Percentiles rank a stretch among this genome's conserved stretches.
phyloP scores from a whole-genome alignment of 2,329 filamentous ascomycete species.

The Dactylellina sp. region DNA sequence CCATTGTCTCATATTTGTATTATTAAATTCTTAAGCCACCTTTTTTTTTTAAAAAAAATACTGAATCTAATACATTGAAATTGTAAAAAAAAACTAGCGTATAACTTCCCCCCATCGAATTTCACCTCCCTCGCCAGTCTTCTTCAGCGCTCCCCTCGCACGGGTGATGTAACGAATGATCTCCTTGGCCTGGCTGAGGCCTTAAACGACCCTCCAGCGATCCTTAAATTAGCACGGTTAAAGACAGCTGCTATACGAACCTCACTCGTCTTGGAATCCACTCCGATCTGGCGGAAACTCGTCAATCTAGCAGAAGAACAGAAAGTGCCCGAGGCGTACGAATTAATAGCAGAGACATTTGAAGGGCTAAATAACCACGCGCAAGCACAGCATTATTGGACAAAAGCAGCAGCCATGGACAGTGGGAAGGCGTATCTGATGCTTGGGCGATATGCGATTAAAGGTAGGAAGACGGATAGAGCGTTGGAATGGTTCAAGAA shows the following conservation, averaged over 20 bases:
- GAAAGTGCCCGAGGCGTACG: conserved; percentile 34
- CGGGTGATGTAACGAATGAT: conserved; percentile 1
- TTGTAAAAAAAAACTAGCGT: conserved; percentile 9
- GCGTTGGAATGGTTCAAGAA: conserved; percentile 56
- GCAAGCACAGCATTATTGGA: conserved; percentile 29
- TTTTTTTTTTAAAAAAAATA: too few relatives aligned
- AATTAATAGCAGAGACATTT: conserved; percentile 36
- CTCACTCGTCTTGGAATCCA: conserved; percentile 10
- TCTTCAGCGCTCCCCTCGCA: conserved; percentile 4
- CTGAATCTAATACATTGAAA: neutral
- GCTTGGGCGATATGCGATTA: conserved; percentile 15
- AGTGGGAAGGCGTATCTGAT: conserved; percentile 37
- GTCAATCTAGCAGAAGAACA: conserved; percentile 6
- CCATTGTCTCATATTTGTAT: too few relatives aligned
- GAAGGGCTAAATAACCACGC: neutral
- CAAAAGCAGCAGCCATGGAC: conserved; percentile 29
- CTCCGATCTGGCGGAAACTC: conserved; percentile 24
- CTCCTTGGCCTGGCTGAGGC: conserved; percentile 38
- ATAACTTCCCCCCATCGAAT: conserved; percentile 46
- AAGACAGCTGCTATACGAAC: conserved; percentile 12
- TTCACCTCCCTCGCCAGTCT: conserved; percentile 43
- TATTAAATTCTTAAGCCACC: too few relatives aligned
- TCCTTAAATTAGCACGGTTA: conserved; percentile 29
- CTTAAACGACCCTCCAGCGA: conserved; percentile 47
- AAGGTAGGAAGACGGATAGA: conserved; percentile 17